Conservation (phyloP, 148 eudicot genomes). For the Fagopyrum homotropicum region DNA sequence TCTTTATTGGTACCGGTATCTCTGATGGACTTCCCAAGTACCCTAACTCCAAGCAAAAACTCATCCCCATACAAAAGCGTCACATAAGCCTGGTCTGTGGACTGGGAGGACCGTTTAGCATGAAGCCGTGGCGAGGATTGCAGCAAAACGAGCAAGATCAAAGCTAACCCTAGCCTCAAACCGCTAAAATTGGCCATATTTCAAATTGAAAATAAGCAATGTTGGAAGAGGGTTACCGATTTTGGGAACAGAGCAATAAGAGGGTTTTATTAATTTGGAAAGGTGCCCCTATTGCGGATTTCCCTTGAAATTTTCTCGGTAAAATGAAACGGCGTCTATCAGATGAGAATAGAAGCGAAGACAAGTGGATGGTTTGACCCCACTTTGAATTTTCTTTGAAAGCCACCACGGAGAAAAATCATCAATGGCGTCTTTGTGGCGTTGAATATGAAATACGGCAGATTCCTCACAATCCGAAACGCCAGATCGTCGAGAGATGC, state of each 20-base stretch:
- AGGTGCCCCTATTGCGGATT: constrained; percentile 1
- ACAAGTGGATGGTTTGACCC: constrained; percentile 11
- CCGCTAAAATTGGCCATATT: constrained; percentile 35
- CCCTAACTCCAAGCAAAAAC: constrained; percentile 79
- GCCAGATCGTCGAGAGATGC: background rate
- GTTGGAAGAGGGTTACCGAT: constrained; percentile 14
- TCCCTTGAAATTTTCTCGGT: background rate
- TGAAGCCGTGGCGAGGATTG: constrained; percentile 18
- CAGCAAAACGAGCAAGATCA: constrained; percentile 21
- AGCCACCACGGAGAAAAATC: background rate
- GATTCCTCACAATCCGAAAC: background rate
- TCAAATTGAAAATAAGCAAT: background rate
- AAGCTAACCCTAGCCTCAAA: constrained; percentile 33
- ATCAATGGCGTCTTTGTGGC: constrained; percentile 9
- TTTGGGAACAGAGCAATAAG: background rate
- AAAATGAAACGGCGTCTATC: background rate
- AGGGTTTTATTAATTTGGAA: background rate
- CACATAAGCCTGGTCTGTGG: constrained; percentile 65
- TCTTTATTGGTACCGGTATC: constrained; percentile 69
- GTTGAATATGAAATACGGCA: constrained; percentile 3
- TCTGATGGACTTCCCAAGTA: constrained; percentile 70
- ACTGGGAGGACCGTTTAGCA: constrained; percentile 32
- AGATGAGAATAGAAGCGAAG: background rate
- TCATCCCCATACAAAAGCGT: constrained; percentile 89
- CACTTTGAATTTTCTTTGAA: constrained; percentile 8